Evolutionary conservation across 345 rosid species (phyloP).

Genomic region (Hibiscus syriacus): DNA sequence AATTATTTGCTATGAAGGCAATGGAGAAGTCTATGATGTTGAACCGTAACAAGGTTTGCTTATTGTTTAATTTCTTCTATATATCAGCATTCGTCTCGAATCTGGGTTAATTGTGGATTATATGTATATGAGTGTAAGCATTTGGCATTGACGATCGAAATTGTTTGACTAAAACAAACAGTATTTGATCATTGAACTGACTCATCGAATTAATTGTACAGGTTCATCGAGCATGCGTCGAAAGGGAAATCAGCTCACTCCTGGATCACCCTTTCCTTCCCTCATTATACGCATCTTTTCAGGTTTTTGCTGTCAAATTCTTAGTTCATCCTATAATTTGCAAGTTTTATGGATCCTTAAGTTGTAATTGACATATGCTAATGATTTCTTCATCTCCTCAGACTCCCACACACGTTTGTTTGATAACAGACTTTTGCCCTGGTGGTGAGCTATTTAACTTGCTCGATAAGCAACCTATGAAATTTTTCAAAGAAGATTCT

Average conservation of each 20-base stretch:
- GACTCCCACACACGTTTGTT: constrained; percentile 92
- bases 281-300: constrained; percentile 75
- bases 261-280: constrained; percentile 98
- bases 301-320: constrained; percentile 38
- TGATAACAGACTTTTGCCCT: constrained; percentile 89
- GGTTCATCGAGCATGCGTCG: constrained; percentile 95
- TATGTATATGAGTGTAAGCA: not conserved
- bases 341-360: not conserved
- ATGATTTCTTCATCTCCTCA: constrained; percentile 29
- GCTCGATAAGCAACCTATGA: constrained; percentile 92
- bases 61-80: not conserved
- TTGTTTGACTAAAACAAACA: no score
- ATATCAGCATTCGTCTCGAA: not conserved
- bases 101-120: not conserved
- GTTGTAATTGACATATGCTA: not conserved
- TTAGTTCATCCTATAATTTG: not conserved
- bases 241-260: constrained; percentile 80
- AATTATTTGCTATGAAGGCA: constrained; percentile 92
- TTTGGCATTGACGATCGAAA: no score
- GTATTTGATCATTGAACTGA: no score
- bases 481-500: constrained; percentile 70
- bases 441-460: constrained; percentile 93
- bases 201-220: no score
- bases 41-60: constrained; percentile 80
- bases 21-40: constrained; percentile 88